A percentile compares a stretch with the other conserved stretches of the same genome.
Conservation (phyloP, 257 asterid species). For the Solanum gracilifrons region DNA sequence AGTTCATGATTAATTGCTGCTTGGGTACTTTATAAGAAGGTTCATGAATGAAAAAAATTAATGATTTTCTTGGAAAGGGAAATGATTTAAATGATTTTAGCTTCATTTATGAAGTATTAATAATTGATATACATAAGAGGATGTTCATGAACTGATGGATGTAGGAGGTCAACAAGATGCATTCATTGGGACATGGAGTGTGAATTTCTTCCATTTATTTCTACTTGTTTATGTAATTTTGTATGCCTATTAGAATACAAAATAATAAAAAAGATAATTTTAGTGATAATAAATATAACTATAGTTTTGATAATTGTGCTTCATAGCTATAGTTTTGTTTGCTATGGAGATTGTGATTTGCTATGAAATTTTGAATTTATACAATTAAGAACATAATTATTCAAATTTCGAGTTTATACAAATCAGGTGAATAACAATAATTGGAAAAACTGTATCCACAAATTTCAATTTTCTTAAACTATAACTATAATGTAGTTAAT, state of each 20-base stretch:
- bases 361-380: no score
- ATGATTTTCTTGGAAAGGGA: not conserved
- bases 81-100: not conserved
- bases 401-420: no score
- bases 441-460: fast-evolving
- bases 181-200: not conserved
- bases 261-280: not conserved
- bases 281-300: not conserved
- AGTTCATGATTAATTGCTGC: not conserved
- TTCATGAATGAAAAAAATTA: not conserved
- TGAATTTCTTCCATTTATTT: not conserved
- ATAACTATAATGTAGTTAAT: no score
- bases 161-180: not conserved
- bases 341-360: not conserved
- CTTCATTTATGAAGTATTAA: not conserved
- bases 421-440: no score
- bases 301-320: no score
- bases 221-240: not conserved
- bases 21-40: not conserved
- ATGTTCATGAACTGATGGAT: not conserved
- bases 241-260: not conserved
- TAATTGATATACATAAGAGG: not conserved
- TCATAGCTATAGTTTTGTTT: no score
- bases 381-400: no score
- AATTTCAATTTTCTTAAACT: no score